Evolutionary conservation across 2,329 filamentous ascomycete genomes (phyloP), one percentile per base, ranked within the genome.

Genomic region (Cyphellophora attinorum): DNA sequence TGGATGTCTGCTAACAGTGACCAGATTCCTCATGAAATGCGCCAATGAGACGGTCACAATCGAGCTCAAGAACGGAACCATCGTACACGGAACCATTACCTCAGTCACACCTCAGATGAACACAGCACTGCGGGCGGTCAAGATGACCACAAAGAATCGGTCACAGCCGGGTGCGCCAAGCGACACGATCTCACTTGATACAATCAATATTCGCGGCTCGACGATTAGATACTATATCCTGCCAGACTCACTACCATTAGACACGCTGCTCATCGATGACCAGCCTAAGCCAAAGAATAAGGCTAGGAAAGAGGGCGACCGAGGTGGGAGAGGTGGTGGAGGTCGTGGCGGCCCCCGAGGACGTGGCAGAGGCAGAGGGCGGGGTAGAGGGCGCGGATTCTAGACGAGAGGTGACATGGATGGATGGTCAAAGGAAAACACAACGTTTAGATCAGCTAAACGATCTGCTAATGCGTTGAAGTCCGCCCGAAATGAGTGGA

Each of bases 211-310:
- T 48, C 85, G 91, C 49, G 91, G 91, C 52, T 93, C 84, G 42
- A 95, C 88, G 13, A 93, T 98, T 59, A 79, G 91, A 62, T 95
- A 95, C 66, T 89, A 83, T 59, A 94, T 98, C 58, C 80, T 98
- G 8, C 91, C 91, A 37, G 91, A 98, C 66, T 91, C 84, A 45
- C 73, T 98, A 53, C 89, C 89, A 25, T 74, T 98, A 46, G 91
- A 98, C 62, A 95, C 89, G 27, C 74, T 98, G 34, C 74, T 98
- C 43, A 86, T 98, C 50, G 91, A 98, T 59, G 91, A 98, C 64
- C 79, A 85, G 53, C 86, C 89, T 33, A 98, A 98, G 71, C 89
- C 91, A 42, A 96, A 96, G 81, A 98, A 98, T 68, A 98, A 98
- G 78, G 89, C 91, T 16, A 77, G 89, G 57, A 98, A 98, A 72